A percentile compares a stretch with the other conserved stretches of the same genome.
These are phyloP conservation scores for Boechera retrofracta DNA, from an alignment of 345 rosid genomes.

Conservation along the genomic window DNA sequence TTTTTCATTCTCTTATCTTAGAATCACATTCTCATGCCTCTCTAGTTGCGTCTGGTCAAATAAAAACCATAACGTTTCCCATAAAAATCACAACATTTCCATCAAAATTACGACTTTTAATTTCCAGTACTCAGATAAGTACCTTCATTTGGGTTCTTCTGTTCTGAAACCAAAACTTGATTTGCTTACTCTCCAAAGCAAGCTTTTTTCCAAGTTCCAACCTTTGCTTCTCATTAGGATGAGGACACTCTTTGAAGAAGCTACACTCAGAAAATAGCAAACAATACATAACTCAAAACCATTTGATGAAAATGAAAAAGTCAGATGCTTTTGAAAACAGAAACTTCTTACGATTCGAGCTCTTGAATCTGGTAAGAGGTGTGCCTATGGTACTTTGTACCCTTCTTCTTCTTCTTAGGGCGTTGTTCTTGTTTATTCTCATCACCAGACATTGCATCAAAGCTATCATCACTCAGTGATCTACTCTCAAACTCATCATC, in stretches of 20 bases:
- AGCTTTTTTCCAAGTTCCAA: slow-evolving; percentile 59
- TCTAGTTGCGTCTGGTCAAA: slow-evolving; percentile 69
- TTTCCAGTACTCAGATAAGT: background rate
- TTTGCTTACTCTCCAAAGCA: slow-evolving; percentile 60
- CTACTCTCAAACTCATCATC: slow-evolving; percentile 64
- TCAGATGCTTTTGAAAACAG: background rate
- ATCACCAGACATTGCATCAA: slow-evolving; percentile 65
- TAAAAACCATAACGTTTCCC: no score
- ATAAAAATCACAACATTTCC: background rate
- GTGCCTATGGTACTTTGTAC: slow-evolving; percentile 69
- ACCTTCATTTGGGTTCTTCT: slow-evolving; percentile 85
- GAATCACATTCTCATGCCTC: slow-evolving; percentile 65
- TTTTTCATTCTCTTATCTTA: slow-evolving; percentile 68
- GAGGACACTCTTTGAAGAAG: slow-evolving; percentile 70
- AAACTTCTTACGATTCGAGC: slow-evolving; percentile 65
- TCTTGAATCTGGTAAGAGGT: slow-evolving; percentile 73
- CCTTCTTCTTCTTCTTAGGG: slow-evolving; percentile 49
- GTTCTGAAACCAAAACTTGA: slow-evolving; percentile 89
- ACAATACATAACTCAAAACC: background rate
- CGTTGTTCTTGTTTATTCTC: slow-evolving; percentile 55
- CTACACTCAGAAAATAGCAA: slow-evolving; percentile 35
- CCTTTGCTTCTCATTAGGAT: slow-evolving; percentile 78
- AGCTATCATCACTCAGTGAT: slow-evolving; percentile 63
- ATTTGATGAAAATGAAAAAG: background rate
- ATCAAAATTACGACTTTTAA: background rate